Evolutionary conservation across 805 yeast genomes (phyloP).

Genomic region (Teunomyces kruisii): DNA sequence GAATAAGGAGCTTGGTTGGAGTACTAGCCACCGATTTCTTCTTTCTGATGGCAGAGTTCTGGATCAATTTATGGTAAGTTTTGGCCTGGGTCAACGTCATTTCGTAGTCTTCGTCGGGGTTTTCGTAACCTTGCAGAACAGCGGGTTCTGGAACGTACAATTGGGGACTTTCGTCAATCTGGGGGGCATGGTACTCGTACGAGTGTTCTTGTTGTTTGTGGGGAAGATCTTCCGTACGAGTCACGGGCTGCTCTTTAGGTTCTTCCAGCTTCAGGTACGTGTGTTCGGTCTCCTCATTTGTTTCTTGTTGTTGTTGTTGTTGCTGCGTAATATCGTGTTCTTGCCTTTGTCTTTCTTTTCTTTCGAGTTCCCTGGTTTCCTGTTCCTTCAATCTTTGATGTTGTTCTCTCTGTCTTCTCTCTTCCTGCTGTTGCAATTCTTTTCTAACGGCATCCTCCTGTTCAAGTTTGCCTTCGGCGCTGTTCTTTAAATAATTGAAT

Average conservation of each 20-base stretch:
- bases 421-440: constrained; percentile 19
- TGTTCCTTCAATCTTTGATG: constrained; percentile 8
- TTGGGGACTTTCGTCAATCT: constrained; percentile 15
- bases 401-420: constrained; percentile 11
- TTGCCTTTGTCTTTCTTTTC: constrained; percentile 5
- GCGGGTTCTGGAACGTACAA: constrained; percentile 18
- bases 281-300: not conserved
- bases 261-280: not conserved
- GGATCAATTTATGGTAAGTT: constrained; percentile 34
- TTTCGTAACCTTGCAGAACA: constrained; percentile 25
- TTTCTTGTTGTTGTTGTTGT: constrained; percentile 1
- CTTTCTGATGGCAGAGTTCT: constrained; percentile 21
- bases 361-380: constrained; percentile 6
- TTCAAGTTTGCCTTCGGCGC: constrained; percentile 14
- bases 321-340: not conserved
- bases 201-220: not conserved
- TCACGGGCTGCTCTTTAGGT: not conserved
- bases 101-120: constrained; percentile 43
- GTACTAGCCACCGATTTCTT: constrained; percentile 11
- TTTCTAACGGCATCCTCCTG: constrained; percentile 20
- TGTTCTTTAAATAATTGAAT: constrained; percentile 16
- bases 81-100: constrained; percentile 39
- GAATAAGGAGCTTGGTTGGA: constrained; percentile 29
- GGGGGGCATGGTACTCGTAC: not conserved
- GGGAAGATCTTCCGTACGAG: not conserved